Evolutionary conservation across 2,329 filamentous ascomycete species (phyloP).

Genomic region (Fonsecaea pedrosoi): DNA sequence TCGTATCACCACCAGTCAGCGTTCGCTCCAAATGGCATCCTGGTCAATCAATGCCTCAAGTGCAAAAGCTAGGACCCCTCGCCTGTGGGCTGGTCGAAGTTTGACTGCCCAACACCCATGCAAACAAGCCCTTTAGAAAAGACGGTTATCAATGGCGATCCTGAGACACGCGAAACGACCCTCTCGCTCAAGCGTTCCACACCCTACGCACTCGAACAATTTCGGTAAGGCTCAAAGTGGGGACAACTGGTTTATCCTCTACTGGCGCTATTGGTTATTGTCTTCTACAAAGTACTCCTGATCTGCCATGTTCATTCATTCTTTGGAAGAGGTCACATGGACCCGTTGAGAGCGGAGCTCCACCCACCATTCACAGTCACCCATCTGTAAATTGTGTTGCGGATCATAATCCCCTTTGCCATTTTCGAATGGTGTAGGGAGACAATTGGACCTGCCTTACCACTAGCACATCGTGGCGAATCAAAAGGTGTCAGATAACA

Average conservation of each 20-base stretch:
- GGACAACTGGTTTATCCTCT: slow-evolving; percentile 15
- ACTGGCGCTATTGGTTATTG: slow-evolving; percentile 28
- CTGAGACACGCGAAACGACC: slow-evolving; percentile 33
- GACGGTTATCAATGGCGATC: slow-evolving; percentile 31
- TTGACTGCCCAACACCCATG: slow-evolving; percentile 22
- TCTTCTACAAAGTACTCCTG: slow-evolving; percentile 18
- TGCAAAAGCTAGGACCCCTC: slow-evolving; percentile 2
- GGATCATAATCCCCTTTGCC: slow-evolving; percentile 25
- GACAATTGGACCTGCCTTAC: slow-evolving; percentile 31
- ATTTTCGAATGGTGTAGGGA: slow-evolving; percentile 21
- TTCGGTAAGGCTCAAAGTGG: slow-evolving; percentile 31
- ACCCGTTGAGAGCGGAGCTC: slow-evolving; percentile 14
- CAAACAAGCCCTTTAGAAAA: slow-evolving; percentile 21
- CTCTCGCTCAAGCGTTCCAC: slow-evolving; percentile 8
- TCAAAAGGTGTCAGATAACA: slow-evolving; percentile 23
- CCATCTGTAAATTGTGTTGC: slow-evolving; percentile 27
- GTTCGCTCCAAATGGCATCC: slow-evolving; percentile 10
- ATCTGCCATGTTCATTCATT: slow-evolving; percentile 24
- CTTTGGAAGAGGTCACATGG: slow-evolving; percentile 30
- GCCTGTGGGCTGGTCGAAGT: slow-evolving; percentile 13
- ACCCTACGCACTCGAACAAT: slow-evolving; percentile 28
- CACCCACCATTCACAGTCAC: slow-evolving; percentile 13
- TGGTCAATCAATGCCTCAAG: slow-evolving; percentile 12
- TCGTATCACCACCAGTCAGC: slow-evolving; percentile 28
- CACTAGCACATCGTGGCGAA: slow-evolving; percentile 33